A percentile compares a stretch with the other conserved stretches of the same genome.
Evolutionary conservation across 192 early-diverging fungal species (phyloP).

Genomic region (Borealophlyctis nickersoniae): DNA sequence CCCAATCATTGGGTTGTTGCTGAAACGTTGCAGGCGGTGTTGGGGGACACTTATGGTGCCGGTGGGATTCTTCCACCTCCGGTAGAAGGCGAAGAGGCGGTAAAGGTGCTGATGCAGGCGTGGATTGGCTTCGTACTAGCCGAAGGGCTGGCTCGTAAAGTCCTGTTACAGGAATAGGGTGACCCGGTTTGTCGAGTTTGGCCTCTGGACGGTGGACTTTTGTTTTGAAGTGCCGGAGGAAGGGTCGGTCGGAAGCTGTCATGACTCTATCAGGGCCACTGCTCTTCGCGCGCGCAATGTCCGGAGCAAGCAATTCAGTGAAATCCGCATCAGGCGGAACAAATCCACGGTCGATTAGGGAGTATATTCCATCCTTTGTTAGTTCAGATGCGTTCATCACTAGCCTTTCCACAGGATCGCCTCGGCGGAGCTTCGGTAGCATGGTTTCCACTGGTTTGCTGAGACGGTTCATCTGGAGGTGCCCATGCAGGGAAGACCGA

Average conservation of each 20-base stretch:
- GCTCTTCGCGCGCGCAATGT: no score
- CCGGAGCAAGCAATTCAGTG: constrained; percentile 5
- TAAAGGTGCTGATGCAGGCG: no score
- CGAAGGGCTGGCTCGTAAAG: background rate
- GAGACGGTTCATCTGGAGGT: background rate
- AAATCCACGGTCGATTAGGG: constrained; percentile 23
- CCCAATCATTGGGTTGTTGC: no score
- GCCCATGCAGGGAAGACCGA: background rate
- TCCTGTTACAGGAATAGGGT: background rate
- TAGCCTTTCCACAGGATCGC: background rate
- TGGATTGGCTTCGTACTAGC: no score
- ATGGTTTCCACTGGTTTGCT: constrained; percentile 15
- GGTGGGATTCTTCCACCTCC: no score
- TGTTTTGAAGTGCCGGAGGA: background rate
- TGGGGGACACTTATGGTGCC: no score
- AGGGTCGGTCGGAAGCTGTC: no score
- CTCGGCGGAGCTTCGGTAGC: constrained; percentile 18
- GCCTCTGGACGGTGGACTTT: background rate
- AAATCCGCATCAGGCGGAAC: constrained; percentile 18
- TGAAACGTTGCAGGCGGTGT: no score
- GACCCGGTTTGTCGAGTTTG: background rate
- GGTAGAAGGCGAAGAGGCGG: no score
- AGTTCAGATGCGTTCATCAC: background rate
- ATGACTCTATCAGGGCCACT: no score
- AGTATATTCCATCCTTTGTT: constrained; percentile 3